Evolutionary conservation across 495 filamentous ascomycete species (phyloP).

Genomic region (Trichoderma virens): DNA sequence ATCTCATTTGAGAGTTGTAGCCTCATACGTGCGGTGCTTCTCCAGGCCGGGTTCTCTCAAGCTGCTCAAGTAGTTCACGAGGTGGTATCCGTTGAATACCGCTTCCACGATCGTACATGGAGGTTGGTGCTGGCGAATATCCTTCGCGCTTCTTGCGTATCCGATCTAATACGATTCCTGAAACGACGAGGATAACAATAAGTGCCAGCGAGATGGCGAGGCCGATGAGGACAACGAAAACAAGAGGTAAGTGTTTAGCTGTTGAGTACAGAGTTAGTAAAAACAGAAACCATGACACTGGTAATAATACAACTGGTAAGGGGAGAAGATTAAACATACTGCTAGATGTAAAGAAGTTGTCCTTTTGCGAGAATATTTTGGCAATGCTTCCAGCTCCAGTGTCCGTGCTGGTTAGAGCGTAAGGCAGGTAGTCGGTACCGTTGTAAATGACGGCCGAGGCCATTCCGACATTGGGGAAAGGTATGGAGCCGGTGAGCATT

Average conservation of each 20-base stretch:
- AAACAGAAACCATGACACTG: background rate
- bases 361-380: slow-evolving; percentile 66
- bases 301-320: background rate
- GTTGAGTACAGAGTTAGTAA: slow-evolving; percentile 9
- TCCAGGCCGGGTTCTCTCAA: slow-evolving; percentile 31
- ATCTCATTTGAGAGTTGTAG: background rate
- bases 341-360: slow-evolving; percentile 51
- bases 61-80: slow-evolving; percentile 60
- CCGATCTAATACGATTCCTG: slow-evolving; percentile 76
- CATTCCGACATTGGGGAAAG: slow-evolving; percentile 63
- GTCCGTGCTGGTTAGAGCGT: slow-evolving; percentile 60
- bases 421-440: slow-evolving; percentile 68
- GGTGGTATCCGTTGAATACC: slow-evolving; percentile 78
- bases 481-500: slow-evolving; percentile 74
- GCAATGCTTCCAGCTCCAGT: slow-evolving; percentile 64
- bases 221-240: slow-evolving; percentile 85
- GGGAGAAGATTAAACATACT: slow-evolving; percentile 19
- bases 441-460: slow-evolving; percentile 86
- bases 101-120: slow-evolving; percentile 61
- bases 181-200: slow-evolving; percentile 80
- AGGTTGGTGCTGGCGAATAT: slow-evolving; percentile 72
- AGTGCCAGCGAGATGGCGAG: slow-evolving; percentile 81
- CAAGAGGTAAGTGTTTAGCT: slow-evolving; percentile 55
- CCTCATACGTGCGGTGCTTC: slow-evolving; percentile 33
- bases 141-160: slow-evolving; percentile 78